Percentiles rank a stretch among this genome's conserved stretches.
phyloP scores from a whole-genome alignment of 345 rosid genomes.

The Hibiscus mutabilis region DNA sequence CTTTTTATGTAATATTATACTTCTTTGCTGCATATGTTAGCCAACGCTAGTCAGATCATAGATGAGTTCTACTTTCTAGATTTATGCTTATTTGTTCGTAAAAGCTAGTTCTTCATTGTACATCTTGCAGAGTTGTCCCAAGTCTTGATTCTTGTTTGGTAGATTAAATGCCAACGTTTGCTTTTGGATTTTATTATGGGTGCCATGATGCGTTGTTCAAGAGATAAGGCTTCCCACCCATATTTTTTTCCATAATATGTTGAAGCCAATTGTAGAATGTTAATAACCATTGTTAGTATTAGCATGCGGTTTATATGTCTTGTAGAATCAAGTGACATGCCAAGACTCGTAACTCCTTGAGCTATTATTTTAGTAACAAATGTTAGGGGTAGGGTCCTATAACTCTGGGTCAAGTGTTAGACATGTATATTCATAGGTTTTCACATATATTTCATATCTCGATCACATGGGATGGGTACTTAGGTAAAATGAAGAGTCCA shows the following conservation, averaged over 20 bases:
- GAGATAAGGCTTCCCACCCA: not conserved
- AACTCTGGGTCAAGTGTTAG: not conserved
- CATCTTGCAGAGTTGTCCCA: not conserved
- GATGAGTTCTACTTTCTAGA: not conserved
- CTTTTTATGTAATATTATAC: not conserved
- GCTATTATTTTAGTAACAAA: not conserved
- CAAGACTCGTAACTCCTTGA: not conserved
- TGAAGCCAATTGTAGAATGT: not conserved
- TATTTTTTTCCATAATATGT: not conserved
- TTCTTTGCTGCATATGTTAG: not conserved
- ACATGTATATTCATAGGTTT: too few relatives aligned
- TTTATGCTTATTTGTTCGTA: not conserved
- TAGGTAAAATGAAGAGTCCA: not conserved
- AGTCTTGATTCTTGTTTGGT: not conserved
- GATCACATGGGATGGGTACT: not conserved
- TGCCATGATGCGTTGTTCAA: not conserved
- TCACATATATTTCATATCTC: too few relatives aligned
- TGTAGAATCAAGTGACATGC: not conserved
- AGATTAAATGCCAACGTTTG: not conserved
- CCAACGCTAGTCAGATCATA: not conserved
- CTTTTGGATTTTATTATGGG: not conserved
- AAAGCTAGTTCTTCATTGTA: not conserved
- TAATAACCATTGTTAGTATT: not conserved
- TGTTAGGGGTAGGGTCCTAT: not conserved
- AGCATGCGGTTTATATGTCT: not conserved